Evolutionary conservation across 345 rosid species (phyloP).

Genomic region (Salix brachista): DNA sequence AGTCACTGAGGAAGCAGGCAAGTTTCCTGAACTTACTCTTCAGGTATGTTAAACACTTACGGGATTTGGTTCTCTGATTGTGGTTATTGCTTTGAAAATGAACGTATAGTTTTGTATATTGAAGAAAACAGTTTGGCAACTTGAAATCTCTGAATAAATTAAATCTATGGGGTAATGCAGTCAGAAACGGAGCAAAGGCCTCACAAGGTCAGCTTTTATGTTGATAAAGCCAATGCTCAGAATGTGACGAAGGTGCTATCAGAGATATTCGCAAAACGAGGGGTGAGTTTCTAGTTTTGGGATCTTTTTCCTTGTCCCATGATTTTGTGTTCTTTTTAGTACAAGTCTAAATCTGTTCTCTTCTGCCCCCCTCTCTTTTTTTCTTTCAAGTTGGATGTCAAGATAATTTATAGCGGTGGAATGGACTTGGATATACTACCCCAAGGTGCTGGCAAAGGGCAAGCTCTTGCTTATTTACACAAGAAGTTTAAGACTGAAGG

Average conservation of each 20-base stretch:
- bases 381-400: slow-evolving; percentile 71
- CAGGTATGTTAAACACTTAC: slow-evolving; percentile 48
- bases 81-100: background rate
- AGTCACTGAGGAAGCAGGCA: slow-evolving; percentile 69
- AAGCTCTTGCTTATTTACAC: slow-evolving; percentile 85
- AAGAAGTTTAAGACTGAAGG: slow-evolving; percentile 68
- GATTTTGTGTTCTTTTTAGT: background rate
- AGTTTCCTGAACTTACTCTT: slow-evolving; percentile 77
- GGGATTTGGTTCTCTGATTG: background rate
- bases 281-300: slow-evolving; percentile 42
- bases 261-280: slow-evolving; percentile 48
- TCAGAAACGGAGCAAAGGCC: slow-evolving; percentile 87
- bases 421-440: slow-evolving; percentile 92
- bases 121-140: slow-evolving; percentile 4
- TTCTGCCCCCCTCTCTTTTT: background rate
- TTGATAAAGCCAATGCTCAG: slow-evolving; percentile 77
- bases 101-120: background rate
- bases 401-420: slow-evolving; percentile 90
- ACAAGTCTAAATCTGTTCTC: background rate
- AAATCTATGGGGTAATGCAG: slow-evolving; percentile 39
- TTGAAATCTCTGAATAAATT: slow-evolving; percentile 9
- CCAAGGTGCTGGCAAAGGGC: slow-evolving; percentile 98
- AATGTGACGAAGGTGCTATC: slow-evolving; percentile 56
- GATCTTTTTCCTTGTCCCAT: background rate
- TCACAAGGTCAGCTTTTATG: slow-evolving; percentile 86